Conservation (phyloP, 164 flowering plant genomes). For the Houttuynia cordata region DNA sequence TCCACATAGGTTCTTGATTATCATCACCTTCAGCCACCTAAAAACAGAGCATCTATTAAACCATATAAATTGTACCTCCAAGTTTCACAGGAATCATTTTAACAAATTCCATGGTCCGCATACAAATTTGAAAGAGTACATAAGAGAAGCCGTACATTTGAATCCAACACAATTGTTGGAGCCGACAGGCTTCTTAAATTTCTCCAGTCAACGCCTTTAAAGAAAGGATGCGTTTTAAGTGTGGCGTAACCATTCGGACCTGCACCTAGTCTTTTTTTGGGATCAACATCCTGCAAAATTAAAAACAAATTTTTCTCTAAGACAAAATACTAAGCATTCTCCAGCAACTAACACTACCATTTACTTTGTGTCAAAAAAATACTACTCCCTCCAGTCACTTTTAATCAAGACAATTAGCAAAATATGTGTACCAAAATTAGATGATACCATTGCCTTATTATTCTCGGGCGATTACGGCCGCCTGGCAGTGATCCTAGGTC, state of each 20-base stretch:
- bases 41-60: constrained; percentile 9
- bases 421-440: too few species aligned
- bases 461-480: too few species aligned
- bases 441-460: too few species aligned
- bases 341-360: not conserved
- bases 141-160: too few species aligned
- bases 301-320: not conserved
- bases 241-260: constrained; percentile 83
- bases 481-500: too few species aligned
- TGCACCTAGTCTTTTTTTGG: constrained; percentile 81
- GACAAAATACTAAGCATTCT: too few species aligned
- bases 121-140: constrained; percentile 4
- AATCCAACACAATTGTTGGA: constrained; percentile 59
- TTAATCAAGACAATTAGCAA: too few species aligned
- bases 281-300: constrained; percentile 61
- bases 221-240: constrained; percentile 83
- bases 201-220: constrained; percentile 73
- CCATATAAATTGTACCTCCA: not conserved
- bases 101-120: not conserved
- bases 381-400: too few species aligned
- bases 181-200: constrained; percentile 46
- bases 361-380: not conserved
- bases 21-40: constrained; percentile 37
- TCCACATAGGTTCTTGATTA: constrained; percentile 55
- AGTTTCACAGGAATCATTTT: not conserved